Evolutionary conservation across 495 filamentous ascomycete species (phyloP).

Genomic region (Talaromyces stipitatus): DNA sequence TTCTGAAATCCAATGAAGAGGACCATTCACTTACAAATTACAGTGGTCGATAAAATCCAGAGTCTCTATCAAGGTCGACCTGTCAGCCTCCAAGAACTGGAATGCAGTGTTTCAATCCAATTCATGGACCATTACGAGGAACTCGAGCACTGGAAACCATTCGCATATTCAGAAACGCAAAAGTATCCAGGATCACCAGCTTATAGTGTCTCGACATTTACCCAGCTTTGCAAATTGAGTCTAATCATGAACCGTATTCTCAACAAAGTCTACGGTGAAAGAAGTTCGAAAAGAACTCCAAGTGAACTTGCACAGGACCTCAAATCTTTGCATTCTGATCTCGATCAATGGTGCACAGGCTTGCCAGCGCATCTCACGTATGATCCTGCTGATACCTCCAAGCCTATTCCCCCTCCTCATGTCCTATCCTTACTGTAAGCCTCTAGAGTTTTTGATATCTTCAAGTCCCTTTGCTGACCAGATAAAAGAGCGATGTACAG

Average conservation of each 20-base stretch:
- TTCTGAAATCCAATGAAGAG: neutral
- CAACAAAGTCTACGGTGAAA: constrained; percentile 22
- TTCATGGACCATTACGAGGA: constrained; percentile 29
- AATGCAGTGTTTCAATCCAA: constrained; percentile 19
- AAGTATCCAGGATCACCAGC: constrained; percentile 12
- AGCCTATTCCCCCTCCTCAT: constrained; percentile 13
- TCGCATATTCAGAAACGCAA: constrained; percentile 13
- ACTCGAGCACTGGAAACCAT: constrained; percentile 20
- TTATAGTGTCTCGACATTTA: constrained; percentile 21
- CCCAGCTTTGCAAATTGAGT: constrained; percentile 23
- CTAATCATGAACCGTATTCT: constrained; percentile 23
- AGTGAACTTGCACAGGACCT: constrained; percentile 10
- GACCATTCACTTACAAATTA: constrained; percentile 8
- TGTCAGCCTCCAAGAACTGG: constrained; percentile 19
- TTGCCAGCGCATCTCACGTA: constrained; percentile 20
- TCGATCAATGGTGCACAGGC: constrained; percentile 16
- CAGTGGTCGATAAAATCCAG: constrained; percentile 24
- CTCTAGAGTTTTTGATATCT: neutral
- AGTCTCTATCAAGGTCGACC: constrained; percentile 27
- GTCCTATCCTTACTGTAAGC: constrained; percentile 18
- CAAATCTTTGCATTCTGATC: constrained; percentile 9
- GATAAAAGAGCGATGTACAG: constrained; percentile 22
- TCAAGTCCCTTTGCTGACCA: neutral
- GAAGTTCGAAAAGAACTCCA: constrained; percentile 9
- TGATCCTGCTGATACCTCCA: constrained; percentile 9